Conservation (phyloP, 2,329 filamentous ascomycete species). For the Trichophyton rubrum region DNA sequence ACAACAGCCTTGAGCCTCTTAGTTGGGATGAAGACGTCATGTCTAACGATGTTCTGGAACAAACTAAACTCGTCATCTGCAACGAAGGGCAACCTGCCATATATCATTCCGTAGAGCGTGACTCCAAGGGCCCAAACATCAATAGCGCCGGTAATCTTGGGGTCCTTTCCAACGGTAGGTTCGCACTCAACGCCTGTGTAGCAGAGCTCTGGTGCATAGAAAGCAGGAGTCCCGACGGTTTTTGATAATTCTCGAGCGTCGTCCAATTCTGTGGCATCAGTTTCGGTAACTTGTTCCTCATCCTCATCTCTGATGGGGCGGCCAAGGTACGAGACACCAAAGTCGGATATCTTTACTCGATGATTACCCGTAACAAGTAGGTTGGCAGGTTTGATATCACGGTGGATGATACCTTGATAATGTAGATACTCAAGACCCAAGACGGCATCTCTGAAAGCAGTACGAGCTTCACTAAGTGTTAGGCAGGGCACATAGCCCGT, state of each 20-base stretch:
- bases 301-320: constrained; percentile 74
- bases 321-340: constrained; percentile 94
- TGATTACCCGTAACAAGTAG: constrained; percentile 74
- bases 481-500: constrained; percentile 89
- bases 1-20: constrained; percentile 65
- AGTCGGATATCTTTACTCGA: constrained; percentile 94
- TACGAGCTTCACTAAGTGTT: constrained; percentile 68
- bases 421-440: constrained; percentile 88
- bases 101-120: constrained; percentile 90
- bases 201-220: constrained; percentile 93
- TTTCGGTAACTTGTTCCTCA: constrained; percentile 63
- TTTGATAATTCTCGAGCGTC: constrained; percentile 95
- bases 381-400: constrained; percentile 82
- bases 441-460: constrained; percentile 82
- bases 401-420: constrained; percentile 72
- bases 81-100: constrained; percentile 83
- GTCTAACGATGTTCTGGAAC: constrained; percentile 81
- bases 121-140: constrained; percentile 96
- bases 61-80: constrained; percentile 85
- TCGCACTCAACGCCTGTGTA: constrained; percentile 61
- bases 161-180: constrained; percentile 43
- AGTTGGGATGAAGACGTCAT: constrained; percentile 79
- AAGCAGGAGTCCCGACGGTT: constrained; percentile 92
- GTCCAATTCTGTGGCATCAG: constrained; percentile 74
- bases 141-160: constrained; percentile 79